Base-by-base conservation (phyloP, 768 basidiomycete species). In the Brasilioporus rufonigricans region DNA sequence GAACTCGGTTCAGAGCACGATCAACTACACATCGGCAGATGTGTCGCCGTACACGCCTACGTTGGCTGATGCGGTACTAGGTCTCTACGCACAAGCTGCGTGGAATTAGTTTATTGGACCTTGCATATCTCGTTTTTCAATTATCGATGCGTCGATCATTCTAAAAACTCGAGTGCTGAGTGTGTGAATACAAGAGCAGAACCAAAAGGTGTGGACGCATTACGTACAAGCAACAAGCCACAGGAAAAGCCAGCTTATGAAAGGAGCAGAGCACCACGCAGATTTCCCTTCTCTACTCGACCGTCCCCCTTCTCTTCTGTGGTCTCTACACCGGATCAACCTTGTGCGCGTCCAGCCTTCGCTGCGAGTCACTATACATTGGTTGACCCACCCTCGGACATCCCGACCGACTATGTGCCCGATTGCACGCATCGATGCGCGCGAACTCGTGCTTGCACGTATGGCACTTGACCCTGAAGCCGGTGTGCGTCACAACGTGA, bases 41-140 rank as follows among this genome's bases (percentile, higher is more conserved):
- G 80, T 85, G 1, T 53, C 61, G 32, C n/a, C 60, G 32, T 91
- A 91, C 67, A 80, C 81, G 32, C 68, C 76, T 4, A 65, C 84
- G 45, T 55, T 64, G 64, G 63, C 73, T 5, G 61, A 77, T 32
- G 71, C 67, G 43, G 66, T 76, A 51, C 50, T 79, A 32, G 75
- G 73, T 31, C 19, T 68, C 54, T 80, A 74, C 60, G 78, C 78
- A 18, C 62, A 66, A 50, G 61, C 60, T 19, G 60, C 23, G 48
- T 71, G 71, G 71, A 39, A 53, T 9, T 47, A 38, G 21, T 3
- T 39, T 9, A 29, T 29, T 13, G 24, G 35, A 36, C 38, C 18
- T 9, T 29, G 48, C 19, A 4, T 18, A 23, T 33, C 19, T 8
- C 12, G 21, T 9, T 9, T 31, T 45, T 44, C 16, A n/a, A n/a